Base-by-base conservation (phyloP, 2,329 filamentous ascomycete genomes). In the Fusarium humuli region DNA sequence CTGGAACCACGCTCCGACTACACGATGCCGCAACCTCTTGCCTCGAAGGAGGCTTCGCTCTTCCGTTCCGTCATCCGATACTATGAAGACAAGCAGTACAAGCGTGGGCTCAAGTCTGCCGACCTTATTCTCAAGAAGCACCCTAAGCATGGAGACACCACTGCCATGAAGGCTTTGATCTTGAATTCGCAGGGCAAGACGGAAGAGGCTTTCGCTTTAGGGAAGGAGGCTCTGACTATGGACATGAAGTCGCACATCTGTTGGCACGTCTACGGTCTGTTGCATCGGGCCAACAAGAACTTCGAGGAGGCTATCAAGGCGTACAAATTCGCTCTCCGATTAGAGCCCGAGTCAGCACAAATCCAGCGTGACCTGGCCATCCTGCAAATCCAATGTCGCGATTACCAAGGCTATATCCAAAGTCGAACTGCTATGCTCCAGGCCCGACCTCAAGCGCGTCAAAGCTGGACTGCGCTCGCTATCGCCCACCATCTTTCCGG, bases 191-290 rank as follows among this genome's bases (percentile, higher is more conserved):
- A 95, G 81, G 94, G 94, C 74, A 95, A 97, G 82, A 91, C 91
- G 30, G 94, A 97, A 61, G 96, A 99, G 83, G 97, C 97, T 1
- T 99, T 99, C 79, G 89, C 91, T 47, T 87, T 99, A 64, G 95
- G 93, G 77, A 99, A 98, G 83, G 88, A 94, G 72, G 96, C 97
- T 34, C 86, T 99, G 75, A 94, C 92, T 73, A 94, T 94, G 76
- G 94, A 98, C 80, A 98, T 99, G 94, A 98, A 97, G 84, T 98
- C 94, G 76, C 95, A 98, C 82, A 94, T 99, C 76, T 98, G 94
- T 86, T 99, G 96, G 96, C 97, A 99, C 81, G 96, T 99, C 66
- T 99, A 98, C 80, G 96, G 97, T 32, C 83, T 99, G 73, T 87
- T 99, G 53, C 98, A 97, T 83, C 91, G 95, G 54, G 91, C 93